phyloP scores from a whole-genome alignment of 169 alveolate genomes.

The Plasmodium reichenowi region DNA sequence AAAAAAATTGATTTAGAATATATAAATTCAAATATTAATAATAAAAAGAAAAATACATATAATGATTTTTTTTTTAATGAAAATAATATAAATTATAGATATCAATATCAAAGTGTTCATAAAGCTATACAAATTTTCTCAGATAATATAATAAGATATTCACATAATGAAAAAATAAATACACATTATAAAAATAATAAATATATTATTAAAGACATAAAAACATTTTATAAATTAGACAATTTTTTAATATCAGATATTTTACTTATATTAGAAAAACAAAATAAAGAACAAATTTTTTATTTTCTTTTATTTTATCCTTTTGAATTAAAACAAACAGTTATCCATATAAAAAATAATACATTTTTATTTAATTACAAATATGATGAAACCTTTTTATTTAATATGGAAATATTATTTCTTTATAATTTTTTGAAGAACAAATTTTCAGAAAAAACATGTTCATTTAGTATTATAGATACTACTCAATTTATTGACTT shows the following conservation, averaged over 20 bases:
- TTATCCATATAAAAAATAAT: constrained; percentile 17
- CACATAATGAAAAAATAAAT: not conserved
- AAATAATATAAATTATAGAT: constrained; percentile 19
- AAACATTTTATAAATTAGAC: constrained; percentile 42
- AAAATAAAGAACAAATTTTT: constrained; percentile 5
- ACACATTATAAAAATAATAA: not conserved
- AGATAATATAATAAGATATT: not conserved
- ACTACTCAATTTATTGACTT: constrained; percentile 50
- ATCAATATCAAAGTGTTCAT: constrained; percentile 26
- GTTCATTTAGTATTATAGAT: constrained; percentile 33
- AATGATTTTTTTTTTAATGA: constrained; percentile 4
- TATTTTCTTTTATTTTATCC: constrained; percentile 55
- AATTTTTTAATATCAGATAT: constrained; percentile 31
- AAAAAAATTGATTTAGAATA: constrained; percentile 39
- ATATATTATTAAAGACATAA: constrained; percentile 3
- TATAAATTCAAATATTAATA: not conserved
- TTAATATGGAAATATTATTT: constrained; percentile 34
- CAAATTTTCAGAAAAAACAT: constrained; percentile 1
- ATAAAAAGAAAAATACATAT: not conserved
- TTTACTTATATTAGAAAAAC: constrained; percentile 26
- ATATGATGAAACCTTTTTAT: constrained; percentile 38
- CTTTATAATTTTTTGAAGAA: constrained; percentile 39
- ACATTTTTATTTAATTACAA: constrained; percentile 7
- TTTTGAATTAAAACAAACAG: constrained; percentile 38
- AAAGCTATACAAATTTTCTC: constrained; percentile 3